Evolutionary conservation across 352 stramenopile species (phyloP), one percentile per base, ranked within the genome.

Genomic region (Phytophthora megakarya): DNA sequence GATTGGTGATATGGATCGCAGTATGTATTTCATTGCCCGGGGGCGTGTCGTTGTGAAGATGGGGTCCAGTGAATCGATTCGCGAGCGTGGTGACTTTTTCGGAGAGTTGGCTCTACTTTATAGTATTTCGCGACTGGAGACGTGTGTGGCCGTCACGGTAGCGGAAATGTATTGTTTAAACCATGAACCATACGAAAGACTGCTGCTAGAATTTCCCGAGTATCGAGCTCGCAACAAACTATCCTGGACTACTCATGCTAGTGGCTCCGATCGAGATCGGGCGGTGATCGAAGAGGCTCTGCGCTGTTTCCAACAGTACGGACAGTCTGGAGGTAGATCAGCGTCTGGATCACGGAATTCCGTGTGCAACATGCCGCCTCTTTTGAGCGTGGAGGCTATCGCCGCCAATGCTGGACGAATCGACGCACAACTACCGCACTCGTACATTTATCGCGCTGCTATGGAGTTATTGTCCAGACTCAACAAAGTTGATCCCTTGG

Each of bases 11-110:
- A 82, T 92, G 48, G 83, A 92, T 26, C 78, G 80, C 15, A 86
- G 67, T 37, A 91, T 93, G 85, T 92, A 92, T 50, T 90, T 93
- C 30, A 90, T 93, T 45, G 71, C 80, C 0, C 51, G 76, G 0
- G 85, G 85, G 0, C 82, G 81, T 5, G 51, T 93, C 3, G 66
- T 84, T 18, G 75, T 92, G 21, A 88, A 84, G 54, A 70, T 84
- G 19, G 72, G 74, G 5, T 78, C 68, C 3, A 75, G 51, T 15
- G 81, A 90, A 37, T 52, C 56, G 9, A 80, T 67, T 0, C 84
- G 86, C 7, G 80, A 87, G 28, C 75, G 67, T 19, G 81, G 81
- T 5, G 79, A 84, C 3, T 89, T 78, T 51, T 88, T 90, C 55
- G 81, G 81, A 10, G 81, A 88, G 54, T 57, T 86, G 13, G 69